These are phyloP conservation scores for Syzygium syzygioides DNA, from an alignment of 441 rosid genomes.

Conservation along the genomic window DNA sequence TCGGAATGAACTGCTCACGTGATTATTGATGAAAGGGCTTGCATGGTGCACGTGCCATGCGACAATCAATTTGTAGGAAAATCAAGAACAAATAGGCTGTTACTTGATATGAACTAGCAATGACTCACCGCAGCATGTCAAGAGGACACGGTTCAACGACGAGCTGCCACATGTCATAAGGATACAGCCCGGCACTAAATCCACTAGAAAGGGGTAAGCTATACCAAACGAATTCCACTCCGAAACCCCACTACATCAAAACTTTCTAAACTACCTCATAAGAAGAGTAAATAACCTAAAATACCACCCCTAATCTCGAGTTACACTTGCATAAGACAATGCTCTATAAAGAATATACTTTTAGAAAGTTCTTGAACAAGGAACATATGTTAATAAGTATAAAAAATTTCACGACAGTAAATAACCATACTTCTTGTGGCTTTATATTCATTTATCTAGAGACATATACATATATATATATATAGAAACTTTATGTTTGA, in stretches of 20 bases:
- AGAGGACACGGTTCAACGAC: not conserved
- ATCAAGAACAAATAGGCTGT: not conserved
- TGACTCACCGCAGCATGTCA: not conserved
- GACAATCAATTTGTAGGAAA: not conserved
- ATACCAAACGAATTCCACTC: not conserved
- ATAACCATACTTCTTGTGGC: not conserved
- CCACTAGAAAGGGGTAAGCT: not conserved
- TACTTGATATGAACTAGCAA: not conserved
- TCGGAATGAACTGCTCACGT: not conserved
- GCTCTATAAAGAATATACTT: not conserved
- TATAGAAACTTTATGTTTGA: not conserved
- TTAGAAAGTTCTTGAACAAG: not conserved
- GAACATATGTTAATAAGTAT: not conserved
- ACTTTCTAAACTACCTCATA: not conserved
- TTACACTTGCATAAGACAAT: not conserved
- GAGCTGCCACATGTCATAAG: accelerated
- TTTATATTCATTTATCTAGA: not conserved
- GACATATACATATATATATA: not conserved
- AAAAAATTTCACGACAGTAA: not conserved
- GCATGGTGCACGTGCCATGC: not conserved
- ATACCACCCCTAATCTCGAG: not conserved
- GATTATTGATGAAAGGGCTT: not conserved
- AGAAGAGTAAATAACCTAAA: not conserved
- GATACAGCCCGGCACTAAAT: not conserved
- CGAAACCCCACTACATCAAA: not conserved